Base-by-base conservation (phyloP, 73 alveolate genomes). In the Durusdinium trenchii region DNA sequence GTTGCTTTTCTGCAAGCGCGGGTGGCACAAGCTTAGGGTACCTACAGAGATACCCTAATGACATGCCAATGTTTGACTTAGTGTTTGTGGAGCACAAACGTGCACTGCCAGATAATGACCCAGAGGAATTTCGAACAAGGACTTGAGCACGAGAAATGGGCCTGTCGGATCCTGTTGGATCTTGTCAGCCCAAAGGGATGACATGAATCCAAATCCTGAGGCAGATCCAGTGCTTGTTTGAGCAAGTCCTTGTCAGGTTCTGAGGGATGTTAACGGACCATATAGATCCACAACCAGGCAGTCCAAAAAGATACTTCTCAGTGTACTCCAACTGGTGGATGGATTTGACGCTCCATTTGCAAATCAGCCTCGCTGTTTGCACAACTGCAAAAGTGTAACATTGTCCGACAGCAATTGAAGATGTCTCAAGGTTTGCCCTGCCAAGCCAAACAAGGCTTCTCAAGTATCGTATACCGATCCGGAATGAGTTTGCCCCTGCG, bases 51-150 rank as follows among this genome's bases (percentile, higher is more conserved):
- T 48, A 26, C 61, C 48, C 10, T 73, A 73, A 16, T 73, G 85
- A 5, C 40, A 38, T 73, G 85, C 7, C 26, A 10, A 73, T 10
- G 85, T 38, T 38, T 16, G 30, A 43, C 40, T 14, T 6, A 23
- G 69, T 16, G 69, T 38, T 52, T 76, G 86, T 67, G 30, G 90
- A 47, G 90, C 32, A 16, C 47, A 79, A 79, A 47, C 45, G 47
- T 48, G 32, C 90, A 47, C 90, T 79, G 90, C 90, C 43, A 79
- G 90, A 79, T 79, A 79, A 32, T 48, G 90, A 79, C 90, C 40
- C 67, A 35, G 54, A 48, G 90, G 32, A 30, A 46, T 79, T 61
- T 32, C 40, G n/a, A n/a, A n/a, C n/a, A 3, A 23, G 69, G 69
- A 79, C 67, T 47, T 79, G 90, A 47, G 23, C 36, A 20, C 14